Evolutionary conservation across 2,329 filamentous ascomycete species (phyloP), one percentile per base, ranked within the genome.

Genomic region (Stromatinia cepivora): DNA sequence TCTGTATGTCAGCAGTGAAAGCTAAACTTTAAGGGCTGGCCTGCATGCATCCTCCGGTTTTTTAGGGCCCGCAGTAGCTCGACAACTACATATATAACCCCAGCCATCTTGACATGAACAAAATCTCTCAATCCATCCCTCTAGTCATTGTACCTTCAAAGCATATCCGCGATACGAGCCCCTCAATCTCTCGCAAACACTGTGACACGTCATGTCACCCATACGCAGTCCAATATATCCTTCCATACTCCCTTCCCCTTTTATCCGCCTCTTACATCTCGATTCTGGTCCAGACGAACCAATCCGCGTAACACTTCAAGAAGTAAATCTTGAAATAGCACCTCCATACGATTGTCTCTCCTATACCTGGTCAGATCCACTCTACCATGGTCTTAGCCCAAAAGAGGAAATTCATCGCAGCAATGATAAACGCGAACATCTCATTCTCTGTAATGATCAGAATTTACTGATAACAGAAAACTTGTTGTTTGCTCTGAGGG

Each of bases 281-380:
- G 53, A 66, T 31, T 66, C 67, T 25, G 53, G 42, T 20, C 54
- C 62, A 5, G 17, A 34, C 0, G 67, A 69, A 17, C 62, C 62
- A 22, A 52, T 69, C 7, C 34, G 54, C 15, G 54, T 65, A 48
- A 67, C 56, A 11, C 56, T 70, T 11, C 25, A n/a, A 15, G 58
- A 58, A 10, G 48, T 62, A n/a, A 31, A 50, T 13, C 39, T 70
- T 25, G 10, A 53, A 10, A 13, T 15, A 5, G 28, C 31, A 4
- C 69, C 69, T 3, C 28, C 52, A 8, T 70, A 65, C 28, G 46
- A 69, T 46, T 66, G 62, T 39, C 69, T 70, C 28, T 70, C 69
- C 36, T 70, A 70, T 36, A 69, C 69, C 10, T 70, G 69, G 69
- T 53, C 25, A 1, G 69, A 70, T 28, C 69, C 69, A 31, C 48